These are phyloP conservation scores for Trichoderma afroharzianum DNA, from an alignment of 2,329 filamentous ascomycete species.

Conservation along the genomic window DNA sequence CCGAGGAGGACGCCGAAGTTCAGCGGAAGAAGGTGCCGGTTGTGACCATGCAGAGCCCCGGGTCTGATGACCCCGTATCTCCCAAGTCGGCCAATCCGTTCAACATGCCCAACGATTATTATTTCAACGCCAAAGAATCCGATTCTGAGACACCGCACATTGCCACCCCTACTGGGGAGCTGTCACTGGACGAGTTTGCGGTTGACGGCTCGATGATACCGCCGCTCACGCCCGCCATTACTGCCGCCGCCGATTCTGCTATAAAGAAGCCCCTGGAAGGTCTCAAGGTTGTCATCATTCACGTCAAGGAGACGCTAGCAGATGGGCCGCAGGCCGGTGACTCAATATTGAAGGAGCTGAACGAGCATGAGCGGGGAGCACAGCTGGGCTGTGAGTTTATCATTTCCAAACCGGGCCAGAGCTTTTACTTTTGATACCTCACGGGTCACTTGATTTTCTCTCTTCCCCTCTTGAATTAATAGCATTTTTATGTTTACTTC, in stretches of 20 bases:
- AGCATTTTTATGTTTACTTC: not conserved
- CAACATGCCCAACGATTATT: not conserved
- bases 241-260: conserved; percentile 8
- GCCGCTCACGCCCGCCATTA: not conserved
- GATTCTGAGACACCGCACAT: conserved; percentile 40
- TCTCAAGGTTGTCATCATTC: conserved; percentile 81
- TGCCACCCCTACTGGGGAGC: conserved; percentile 46
- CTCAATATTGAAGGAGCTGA: conserved; percentile 66
- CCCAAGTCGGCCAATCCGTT: conserved; percentile 43
- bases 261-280: conserved; percentile 59
- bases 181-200: conserved; percentile 40
- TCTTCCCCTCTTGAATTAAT: not conserved
- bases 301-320: conserved; percentile 81
- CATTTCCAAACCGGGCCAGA: conserved; percentile 64
- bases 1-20: conserved; percentile 21
- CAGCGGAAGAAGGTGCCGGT: conserved; percentile 22
- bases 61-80: conserved; percentile 47
- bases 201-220: conserved; percentile 21
- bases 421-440: conserved; percentile 44
- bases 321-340: conserved; percentile 65
- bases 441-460: not conserved
- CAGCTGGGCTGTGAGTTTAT: conserved; percentile 77
- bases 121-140: conserved; percentile 16
- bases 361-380: conserved; percentile 59
- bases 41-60: conserved; percentile 21